These are phyloP conservation scores for Komagataella mondaviorum DNA, from an alignment of 805 yeast genomes.

Conservation along the genomic window DNA sequence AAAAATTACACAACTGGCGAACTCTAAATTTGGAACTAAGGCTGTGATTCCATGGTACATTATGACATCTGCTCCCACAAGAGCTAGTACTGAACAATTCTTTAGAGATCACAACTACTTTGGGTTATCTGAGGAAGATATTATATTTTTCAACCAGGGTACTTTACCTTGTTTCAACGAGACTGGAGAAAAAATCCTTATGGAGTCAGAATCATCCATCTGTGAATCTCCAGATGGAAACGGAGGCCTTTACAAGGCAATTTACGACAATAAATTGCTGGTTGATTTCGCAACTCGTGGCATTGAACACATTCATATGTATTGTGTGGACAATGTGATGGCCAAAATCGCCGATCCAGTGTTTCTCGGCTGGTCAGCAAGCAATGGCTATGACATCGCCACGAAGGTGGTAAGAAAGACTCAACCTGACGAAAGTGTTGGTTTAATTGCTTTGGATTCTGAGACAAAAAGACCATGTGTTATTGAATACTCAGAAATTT, in stretches of 20 bases:
- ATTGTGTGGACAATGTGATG: slow-evolving; percentile 89
- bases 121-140: slow-evolving; percentile 49
- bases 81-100: slow-evolving; percentile 57
- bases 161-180: slow-evolving; percentile 77
- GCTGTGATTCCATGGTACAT: slow-evolving; percentile 65
- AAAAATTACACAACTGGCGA: slow-evolving; percentile 47
- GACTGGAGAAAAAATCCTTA: slow-evolving; percentile 56
- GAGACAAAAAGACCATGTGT: slow-evolving; percentile 62
- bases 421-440: slow-evolving; percentile 79
- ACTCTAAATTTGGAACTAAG: slow-evolving; percentile 10
- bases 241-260: slow-evolving; percentile 90
- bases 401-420: slow-evolving; percentile 93
- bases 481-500: slow-evolving; percentile 88
- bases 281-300: slow-evolving; percentile 56
- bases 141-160: slow-evolving; percentile 87
- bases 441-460: slow-evolving; percentile 67
- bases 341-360: slow-evolving; percentile 91
- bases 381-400: slow-evolving; percentile 56
- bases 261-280: slow-evolving; percentile 47
- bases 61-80: slow-evolving; percentile 90
- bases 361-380: slow-evolving; percentile 73
- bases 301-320: slow-evolving; percentile 86
- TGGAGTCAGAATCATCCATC: slow-evolving; percentile 39
- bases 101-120: slow-evolving; percentile 52
- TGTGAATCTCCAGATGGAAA: slow-evolving; percentile 95